Conservation (phyloP, 148 eudicot species). For the Talinum fruticosum region DNA sequence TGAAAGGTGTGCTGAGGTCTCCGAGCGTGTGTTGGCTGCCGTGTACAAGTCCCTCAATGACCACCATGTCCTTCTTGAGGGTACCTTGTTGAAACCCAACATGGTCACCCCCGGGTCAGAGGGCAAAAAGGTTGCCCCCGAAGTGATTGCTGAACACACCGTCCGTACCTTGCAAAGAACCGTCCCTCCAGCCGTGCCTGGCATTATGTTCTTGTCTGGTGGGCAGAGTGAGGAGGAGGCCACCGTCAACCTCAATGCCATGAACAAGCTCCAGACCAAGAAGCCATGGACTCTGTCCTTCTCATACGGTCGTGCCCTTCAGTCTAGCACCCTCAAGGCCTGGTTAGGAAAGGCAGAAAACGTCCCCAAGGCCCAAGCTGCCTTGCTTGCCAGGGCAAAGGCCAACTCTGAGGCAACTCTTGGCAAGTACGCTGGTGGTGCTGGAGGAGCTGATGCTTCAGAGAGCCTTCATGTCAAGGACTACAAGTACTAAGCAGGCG, state of each 20-base stretch:
- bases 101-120: slow-evolving; percentile 96
- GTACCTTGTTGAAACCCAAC: slow-evolving; percentile 86
- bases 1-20: slow-evolving; percentile 68
- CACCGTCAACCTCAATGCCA: slow-evolving; percentile 84
- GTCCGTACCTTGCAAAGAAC: slow-evolving; percentile 82
- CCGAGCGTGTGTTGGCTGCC: slow-evolving; percentile 90
- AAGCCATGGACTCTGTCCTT: slow-evolving; percentile 90
- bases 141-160: slow-evolving; percentile 83
- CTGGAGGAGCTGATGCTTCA: slow-evolving; percentile 65
- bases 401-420: slow-evolving; percentile 94
- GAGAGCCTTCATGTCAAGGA: slow-evolving; percentile 95
- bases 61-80: slow-evolving; percentile 90
- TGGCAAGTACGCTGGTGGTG: slow-evolving; percentile 71
- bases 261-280: slow-evolving; percentile 75
- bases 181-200: slow-evolving; percentile 89
- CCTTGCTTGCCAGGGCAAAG: slow-evolving; percentile 69
- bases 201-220: slow-evolving; percentile 87
- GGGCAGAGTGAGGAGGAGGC: slow-evolving; percentile 99
- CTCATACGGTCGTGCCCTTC: slow-evolving; percentile 95
- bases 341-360: slow-evolving; percentile 85
- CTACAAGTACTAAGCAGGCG: slow-evolving; percentile 67
- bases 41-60: slow-evolving; percentile 90
- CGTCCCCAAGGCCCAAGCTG: slow-evolving; percentile 63
- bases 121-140: slow-evolving; percentile 64
- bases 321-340: slow-evolving; percentile 89